Evolutionary conservation across 352 stramenopile species (phyloP).

Genomic region (Phytophthora pseudosyringae): DNA sequence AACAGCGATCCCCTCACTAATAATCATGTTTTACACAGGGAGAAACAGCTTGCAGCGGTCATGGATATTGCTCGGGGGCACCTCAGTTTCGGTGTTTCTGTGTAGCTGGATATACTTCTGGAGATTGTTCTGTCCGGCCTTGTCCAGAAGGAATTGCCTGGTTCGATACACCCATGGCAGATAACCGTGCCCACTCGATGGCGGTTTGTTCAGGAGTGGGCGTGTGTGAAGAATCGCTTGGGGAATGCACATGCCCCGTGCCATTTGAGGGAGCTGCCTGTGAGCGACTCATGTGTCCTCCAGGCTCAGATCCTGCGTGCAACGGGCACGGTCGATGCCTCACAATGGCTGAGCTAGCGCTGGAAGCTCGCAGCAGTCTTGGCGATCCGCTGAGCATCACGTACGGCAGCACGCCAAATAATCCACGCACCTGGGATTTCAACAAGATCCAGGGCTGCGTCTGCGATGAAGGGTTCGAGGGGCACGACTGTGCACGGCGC

Average conservation of each 20-base stretch:
- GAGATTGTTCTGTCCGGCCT: constrained; percentile 74
- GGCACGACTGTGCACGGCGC: constrained; percentile 83
- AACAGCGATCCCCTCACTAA: neutral
- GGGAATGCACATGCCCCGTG: constrained; percentile 67
- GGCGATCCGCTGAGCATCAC: constrained; percentile 59
- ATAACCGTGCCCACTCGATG: constrained; percentile 62
- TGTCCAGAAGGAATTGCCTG: constrained; percentile 69
- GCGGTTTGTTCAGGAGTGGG: constrained; percentile 72
- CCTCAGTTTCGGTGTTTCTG: constrained; percentile 81
- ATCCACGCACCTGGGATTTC: constrained; percentile 82
- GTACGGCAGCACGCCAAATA: constrained; percentile 77
- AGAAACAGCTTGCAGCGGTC: constrained; percentile 68
- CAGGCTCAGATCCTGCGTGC: constrained; percentile 54
- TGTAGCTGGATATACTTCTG: constrained; percentile 58
- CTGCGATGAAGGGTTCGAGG: constrained; percentile 85
- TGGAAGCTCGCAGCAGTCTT: constrained; percentile 49
- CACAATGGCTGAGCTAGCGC: constrained; percentile 66
- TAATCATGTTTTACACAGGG: constrained; percentile 33
- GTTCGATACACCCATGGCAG: constrained; percentile 65
- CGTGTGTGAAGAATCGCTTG: constrained; percentile 63
- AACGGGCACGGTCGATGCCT: constrained; percentile 73
- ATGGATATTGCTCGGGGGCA: constrained; percentile 73
- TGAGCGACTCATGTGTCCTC: constrained; percentile 73
- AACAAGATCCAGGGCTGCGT: constrained; percentile 90
- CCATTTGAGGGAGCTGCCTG: constrained; percentile 76